A percentile compares a stretch with the other conserved stretches of the same genome.
These are phyloP conservation scores for Cryptococcus amylolentus DNA, from an alignment of 1,284 basidiomycete species.

Conservation along the genomic window DNA sequence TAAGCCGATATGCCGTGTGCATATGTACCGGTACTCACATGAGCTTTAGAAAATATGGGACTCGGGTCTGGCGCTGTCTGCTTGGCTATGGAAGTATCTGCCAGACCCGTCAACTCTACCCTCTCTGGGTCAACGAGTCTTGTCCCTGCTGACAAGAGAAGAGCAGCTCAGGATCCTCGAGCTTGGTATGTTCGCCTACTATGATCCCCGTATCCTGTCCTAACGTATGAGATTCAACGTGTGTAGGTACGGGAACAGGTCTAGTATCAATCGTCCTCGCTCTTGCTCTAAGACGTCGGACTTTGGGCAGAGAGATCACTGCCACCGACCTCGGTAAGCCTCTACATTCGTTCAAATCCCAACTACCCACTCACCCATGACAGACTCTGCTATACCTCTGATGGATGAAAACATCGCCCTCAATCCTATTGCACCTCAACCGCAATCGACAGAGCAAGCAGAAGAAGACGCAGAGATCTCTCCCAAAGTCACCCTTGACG, in stretches of 20 bases:
- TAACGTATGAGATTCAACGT: conserved; percentile 1
- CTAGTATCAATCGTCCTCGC: conserved; percentile 68
- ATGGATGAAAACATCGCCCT: conserved; percentile 64
- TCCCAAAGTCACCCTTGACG: conserved; percentile 21
- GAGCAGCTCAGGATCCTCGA: conserved; percentile 53
- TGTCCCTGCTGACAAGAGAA: conserved; percentile 15
- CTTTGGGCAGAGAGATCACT: conserved; percentile 13
- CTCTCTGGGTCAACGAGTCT: conserved; percentile 3
- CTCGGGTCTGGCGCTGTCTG: conserved; percentile 73
- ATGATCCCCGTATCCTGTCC: not conserved
- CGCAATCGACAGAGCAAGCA: not conserved
- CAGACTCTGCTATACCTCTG: conserved; percentile 74
- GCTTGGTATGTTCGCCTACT: conserved; percentile 57
- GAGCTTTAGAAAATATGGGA: conserved; percentile 80
- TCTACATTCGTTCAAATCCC: not conserved
- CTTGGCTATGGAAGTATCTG: conserved; percentile 58
- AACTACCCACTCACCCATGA: not conserved
- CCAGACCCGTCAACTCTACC: not conserved
- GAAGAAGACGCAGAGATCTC: not conserved
- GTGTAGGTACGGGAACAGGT: conserved; percentile 72
- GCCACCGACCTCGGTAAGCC: conserved; percentile 70
- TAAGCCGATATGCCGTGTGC: conserved; percentile 41
- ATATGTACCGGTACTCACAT: not conserved
- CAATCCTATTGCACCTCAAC: conserved; percentile 48
- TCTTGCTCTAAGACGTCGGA: conserved; percentile 46